phyloP scores from a whole-genome alignment of 192 early-diverging fungal genomes.

The Coemansia sp. region DNA sequence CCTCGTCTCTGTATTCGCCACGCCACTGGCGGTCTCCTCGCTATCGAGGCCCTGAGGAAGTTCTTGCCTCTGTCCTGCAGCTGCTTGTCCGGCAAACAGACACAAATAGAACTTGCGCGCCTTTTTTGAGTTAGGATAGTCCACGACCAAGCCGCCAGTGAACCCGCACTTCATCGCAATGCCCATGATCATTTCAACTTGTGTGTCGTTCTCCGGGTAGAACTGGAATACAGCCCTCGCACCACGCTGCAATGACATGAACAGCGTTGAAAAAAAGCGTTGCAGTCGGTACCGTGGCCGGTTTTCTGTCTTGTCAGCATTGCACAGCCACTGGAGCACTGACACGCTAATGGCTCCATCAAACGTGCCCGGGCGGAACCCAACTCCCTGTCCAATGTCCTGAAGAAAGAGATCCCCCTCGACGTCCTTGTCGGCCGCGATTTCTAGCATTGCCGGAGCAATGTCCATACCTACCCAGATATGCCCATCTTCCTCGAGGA shows the following conservation, averaged over 20 bases:
- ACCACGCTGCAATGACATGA: constrained; percentile 83
- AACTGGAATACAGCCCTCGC: constrained; percentile 98
- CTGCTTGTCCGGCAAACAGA: constrained; percentile 87
- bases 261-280: constrained; percentile 92
- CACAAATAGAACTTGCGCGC: constrained; percentile 97
- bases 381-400: constrained; percentile 94
- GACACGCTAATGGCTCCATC: constrained; percentile 96
- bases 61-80: constrained; percentile 38
- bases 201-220: constrained; percentile 94
- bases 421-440: constrained; percentile 88
- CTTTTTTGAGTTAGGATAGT: constrained; percentile 95
- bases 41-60: constrained; percentile 42
- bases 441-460: constrained; percentile 89
- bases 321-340: constrained; percentile 98
- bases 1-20: constrained; percentile 45
- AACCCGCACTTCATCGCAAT: constrained; percentile 91
- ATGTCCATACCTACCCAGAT: constrained; percentile 98
- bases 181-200: constrained; percentile 90
- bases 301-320: constrained; percentile 92
- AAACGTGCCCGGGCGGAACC: constrained; percentile 93
- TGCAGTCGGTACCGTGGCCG: constrained; percentile 78
- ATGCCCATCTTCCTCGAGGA: constrained; percentile 94
- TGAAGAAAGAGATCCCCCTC: constrained; percentile 95
- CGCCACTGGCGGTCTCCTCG: constrained; percentile 24
- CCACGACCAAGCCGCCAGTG: constrained; percentile 91